phyloP scores from a whole-genome alignment of 2,329 filamentous ascomycete genomes.

The Annulohypoxylon truncatum region DNA sequence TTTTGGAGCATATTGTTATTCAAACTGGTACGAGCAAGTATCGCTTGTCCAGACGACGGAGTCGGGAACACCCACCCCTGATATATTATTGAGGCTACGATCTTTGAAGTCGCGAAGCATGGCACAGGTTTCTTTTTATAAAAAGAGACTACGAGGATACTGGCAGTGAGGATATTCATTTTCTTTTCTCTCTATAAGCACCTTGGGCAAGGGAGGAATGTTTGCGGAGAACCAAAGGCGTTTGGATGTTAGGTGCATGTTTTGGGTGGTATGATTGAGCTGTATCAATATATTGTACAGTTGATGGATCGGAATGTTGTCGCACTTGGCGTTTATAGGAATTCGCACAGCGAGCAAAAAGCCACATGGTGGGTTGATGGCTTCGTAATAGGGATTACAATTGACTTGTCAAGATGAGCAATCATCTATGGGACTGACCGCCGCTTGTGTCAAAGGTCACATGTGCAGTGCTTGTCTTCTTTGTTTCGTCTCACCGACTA shows the following conservation, averaged over 20 bases:
- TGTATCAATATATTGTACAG: slow-evolving; percentile 30
- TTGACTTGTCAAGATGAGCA: slow-evolving; percentile 5
- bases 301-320: neutral
- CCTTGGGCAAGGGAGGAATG: slow-evolving; percentile 18
- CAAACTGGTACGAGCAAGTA: neutral
- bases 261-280: slow-evolving; percentile 6
- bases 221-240: neutral
- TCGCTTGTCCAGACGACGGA: neutral
- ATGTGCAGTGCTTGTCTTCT: neutral
- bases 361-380: slow-evolving; percentile 10
- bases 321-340: slow-evolving; percentile 13
- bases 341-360: slow-evolving; percentile 25
- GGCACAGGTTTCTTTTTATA: neutral
- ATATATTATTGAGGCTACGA: neutral
- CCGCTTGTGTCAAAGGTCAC: neutral
- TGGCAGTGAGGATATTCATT: neutral
- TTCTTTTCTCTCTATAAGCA: slow-evolving; percentile 16
- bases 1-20: neutral
- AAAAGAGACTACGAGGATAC: neutral
- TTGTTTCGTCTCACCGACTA: slow-evolving; percentile 16
- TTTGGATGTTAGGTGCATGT: slow-evolving; percentile 7
- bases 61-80: neutral
- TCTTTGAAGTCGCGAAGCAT: neutral
- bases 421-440: neutral
- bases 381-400: slow-evolving; percentile 12